Percentiles rank a stretch among this genome's conserved stretches.
phyloP scores from a whole-genome alignment of 208 protist genomes.

The Leishmania aethiopica region DNA sequence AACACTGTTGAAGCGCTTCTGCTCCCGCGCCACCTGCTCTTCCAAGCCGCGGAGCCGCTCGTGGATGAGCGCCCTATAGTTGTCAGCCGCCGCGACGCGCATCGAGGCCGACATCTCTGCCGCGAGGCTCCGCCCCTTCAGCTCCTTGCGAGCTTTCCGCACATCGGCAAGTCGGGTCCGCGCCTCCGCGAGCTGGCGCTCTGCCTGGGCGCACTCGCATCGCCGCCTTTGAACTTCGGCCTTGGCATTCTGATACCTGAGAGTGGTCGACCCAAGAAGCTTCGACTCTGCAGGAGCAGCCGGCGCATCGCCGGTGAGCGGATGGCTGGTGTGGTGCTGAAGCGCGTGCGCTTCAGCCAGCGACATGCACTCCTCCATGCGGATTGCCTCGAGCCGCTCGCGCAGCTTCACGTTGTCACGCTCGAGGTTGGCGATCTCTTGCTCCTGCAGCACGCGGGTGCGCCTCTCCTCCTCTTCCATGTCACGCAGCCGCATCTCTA shows the following conservation, averaged over 20 bases:
- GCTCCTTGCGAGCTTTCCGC: slow-evolving; percentile 9
- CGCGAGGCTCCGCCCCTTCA: slow-evolving; percentile 11
- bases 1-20: slow-evolving; percentile 85
- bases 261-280: slow-evolving; percentile 48
- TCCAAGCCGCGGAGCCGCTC: slow-evolving; percentile 89
- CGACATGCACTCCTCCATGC: slow-evolving; percentile 75
- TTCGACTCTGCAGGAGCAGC: slow-evolving; percentile 36
- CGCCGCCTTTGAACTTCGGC: slow-evolving; percentile 46
- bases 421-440: slow-evolving; percentile 64
- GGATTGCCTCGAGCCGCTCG: slow-evolving; percentile 59
- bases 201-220: slow-evolving; percentile 44
- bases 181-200: slow-evolving; percentile 40
- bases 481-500: slow-evolving; percentile 72
- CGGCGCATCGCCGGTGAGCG: slow-evolving; percentile 6
- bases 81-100: slow-evolving; percentile 11
- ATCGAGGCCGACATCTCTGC: slow-evolving; percentile 7
- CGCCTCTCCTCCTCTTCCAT: slow-evolving; percentile 73
- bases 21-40: slow-evolving; percentile 80
- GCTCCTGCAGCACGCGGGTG: slow-evolving; percentile 57
- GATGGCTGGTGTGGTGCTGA: neutral
- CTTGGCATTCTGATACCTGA: slow-evolving; percentile 54
- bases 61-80: slow-evolving; percentile 35
- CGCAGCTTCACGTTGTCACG: slow-evolving; percentile 53
- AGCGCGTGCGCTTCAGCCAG: slow-evolving; percentile 28
- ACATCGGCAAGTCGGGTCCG: slow-evolving; percentile 38